Evolutionary conservation across 2,329 filamentous ascomycete genomes (phyloP).

Genomic region (Botrytis byssoidea): DNA sequence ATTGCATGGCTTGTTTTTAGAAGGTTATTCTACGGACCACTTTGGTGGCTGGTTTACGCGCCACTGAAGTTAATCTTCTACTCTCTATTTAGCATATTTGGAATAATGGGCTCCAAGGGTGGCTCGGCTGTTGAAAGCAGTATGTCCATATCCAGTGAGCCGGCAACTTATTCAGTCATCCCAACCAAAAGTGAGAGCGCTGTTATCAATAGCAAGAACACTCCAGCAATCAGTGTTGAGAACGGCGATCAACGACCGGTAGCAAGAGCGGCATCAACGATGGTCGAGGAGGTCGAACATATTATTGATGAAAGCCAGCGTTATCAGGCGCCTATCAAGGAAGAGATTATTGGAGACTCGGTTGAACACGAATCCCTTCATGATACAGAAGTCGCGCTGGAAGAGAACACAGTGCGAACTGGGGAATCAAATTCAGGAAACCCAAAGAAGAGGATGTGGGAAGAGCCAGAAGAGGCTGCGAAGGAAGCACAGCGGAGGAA

Average conservation of each 20-base stretch:
- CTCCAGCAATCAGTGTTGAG: neutral
- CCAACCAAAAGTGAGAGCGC: constrained; percentile 27
- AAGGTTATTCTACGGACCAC: constrained; percentile 79
- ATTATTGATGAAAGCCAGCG: constrained; percentile 47
- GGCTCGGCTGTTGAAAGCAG: constrained; percentile 21
- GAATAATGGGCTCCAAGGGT: constrained; percentile 38
- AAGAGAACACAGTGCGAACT: neutral
- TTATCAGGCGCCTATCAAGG: constrained; percentile 40
- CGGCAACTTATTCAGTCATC: constrained; percentile 22
- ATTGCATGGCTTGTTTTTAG: constrained; percentile 84
- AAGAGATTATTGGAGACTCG: constrained; percentile 32
- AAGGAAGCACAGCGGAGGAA: constrained; percentile 32
- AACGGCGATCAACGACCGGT: neutral
- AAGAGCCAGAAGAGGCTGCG: constrained; percentile 47
- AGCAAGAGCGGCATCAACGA: constrained; percentile 34
- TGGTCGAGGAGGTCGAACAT: constrained; percentile 55
- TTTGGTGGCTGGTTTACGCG: constrained; percentile 85
- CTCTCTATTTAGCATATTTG: constrained; percentile 54
- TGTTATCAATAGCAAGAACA: neutral
- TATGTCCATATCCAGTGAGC: constrained; percentile 23
- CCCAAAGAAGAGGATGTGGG: constrained; percentile 62
- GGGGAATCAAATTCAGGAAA: constrained; percentile 43
- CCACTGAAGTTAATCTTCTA: constrained; percentile 70
- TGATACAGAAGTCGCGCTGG: neutral
- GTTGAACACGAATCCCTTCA: constrained; percentile 33